Evolutionary conservation across 164 flowering plant species (phyloP), one percentile per base, ranked within the genome.

Genomic region (Magnolia changhungtana): DNA sequence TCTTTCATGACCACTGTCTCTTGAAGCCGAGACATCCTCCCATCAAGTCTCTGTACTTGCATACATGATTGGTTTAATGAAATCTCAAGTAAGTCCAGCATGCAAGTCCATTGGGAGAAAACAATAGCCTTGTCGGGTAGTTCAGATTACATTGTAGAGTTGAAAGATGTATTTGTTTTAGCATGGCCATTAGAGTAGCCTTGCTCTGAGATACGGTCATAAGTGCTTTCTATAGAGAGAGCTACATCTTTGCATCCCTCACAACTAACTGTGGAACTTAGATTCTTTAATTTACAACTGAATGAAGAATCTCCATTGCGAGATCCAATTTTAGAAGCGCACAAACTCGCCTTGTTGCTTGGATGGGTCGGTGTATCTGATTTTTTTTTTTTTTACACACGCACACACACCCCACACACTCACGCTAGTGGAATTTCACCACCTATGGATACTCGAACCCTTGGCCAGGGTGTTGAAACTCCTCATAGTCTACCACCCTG

Each of bases 91-190:
- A 96, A 84, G 81, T 94, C 90, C 80, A 96, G 82, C 99, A 96
- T 96, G 71, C 93, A 49, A 69, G 98, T 95, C 98, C 99, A 95
- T 84, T 95, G 99, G 37, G 99, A 95, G 83, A 95, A 77, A 95
- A 23, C 83, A 77, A 95, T 93, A 64, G 96, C 88, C 80, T 95
- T 95, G 72, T 79, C 76, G 5, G 77, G 77, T 4, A 50, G 61
- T 66, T 67, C 71, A 50, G 55, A 11, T 10, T 50, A n/a, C 13
- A 51, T 19, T 27, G 45, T 67, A 7, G 68, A 65, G 10, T 65
- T 23, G 24, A 27, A 20, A 21, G 27, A 65, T n/a, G 21, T 65
- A 67, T 27, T n/a, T 23, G 24, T 23, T 23, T 23, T 23, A 23
- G 24, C 24, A 23, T 23, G 24, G 24, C 24, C 24, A 23, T 23